Evolutionary conservation across 2,329 filamentous ascomycete genomes (phyloP), one percentile per base, ranked within the genome.

Genomic region (Nemania sp.): DNA sequence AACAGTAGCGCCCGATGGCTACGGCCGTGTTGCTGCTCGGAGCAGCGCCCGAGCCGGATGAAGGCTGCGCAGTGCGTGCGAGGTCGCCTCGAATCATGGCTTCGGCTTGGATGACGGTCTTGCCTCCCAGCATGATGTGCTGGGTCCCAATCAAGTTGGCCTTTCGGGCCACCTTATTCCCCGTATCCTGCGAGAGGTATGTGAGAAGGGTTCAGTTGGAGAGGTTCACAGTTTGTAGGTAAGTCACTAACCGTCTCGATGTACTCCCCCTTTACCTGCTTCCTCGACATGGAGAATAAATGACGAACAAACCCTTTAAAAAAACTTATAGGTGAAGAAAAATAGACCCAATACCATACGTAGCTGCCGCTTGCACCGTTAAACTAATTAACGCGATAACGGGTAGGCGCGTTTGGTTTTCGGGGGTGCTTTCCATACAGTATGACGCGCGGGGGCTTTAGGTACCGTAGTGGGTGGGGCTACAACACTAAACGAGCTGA

Each of bases 71-170:
- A 6, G 80, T 84, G 48, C 79, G 83, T 37, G 88, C 81, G 15
- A 99, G 83, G 68, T 99, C 94, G 39, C 93, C 94, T 42, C 94
- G 88, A 68, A 99, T 91, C 73, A 94, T 91, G 65, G 91, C 93
- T 68, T 96, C 92, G 59, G 91, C 88, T 79, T 96, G 91, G 68
- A 99, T 96, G 59, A 97, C 91, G 1, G 92, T 96, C 74, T 91
- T 96, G 60, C 94, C 94, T 64, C 91, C 94, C 2, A 99, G 88
- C 73, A 96, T 96, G 74, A 99, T 97, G 75, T 97, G 96, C 65
- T 96, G 91, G 19, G 93, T 97, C 66, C 94, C 94, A 67, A 96
- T 89, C 64, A 99, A 90, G 69, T 88, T 86, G 58, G 91, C 90
- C 64, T 91, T 91, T 62, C 94, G 90, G 33, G 92, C 93, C 66